phyloP scores from a whole-genome alignment of 371 early-diverging fungal species.

The Sporodiniella umbellata region DNA sequence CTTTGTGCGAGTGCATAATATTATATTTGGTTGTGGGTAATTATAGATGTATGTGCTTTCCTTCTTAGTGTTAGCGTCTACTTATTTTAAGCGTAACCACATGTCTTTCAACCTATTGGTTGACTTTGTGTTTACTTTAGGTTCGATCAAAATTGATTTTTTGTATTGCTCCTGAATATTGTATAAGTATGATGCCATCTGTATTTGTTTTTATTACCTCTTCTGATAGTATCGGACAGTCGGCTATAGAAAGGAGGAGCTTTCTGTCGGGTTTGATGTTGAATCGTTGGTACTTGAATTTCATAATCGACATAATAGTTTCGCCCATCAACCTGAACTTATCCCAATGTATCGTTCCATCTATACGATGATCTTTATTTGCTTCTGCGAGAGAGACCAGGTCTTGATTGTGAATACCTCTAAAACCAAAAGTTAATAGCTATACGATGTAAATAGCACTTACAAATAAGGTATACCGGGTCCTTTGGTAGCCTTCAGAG shows the following conservation, averaged over 20 bases:
- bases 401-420: slow-evolving; percentile 58
- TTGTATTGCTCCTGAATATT: slow-evolving; percentile 36
- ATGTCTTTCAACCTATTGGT: slow-evolving; percentile 25
- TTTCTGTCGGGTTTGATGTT: slow-evolving; percentile 31
- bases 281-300: slow-evolving; percentile 41
- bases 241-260: slow-evolving; percentile 36
- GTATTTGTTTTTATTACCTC: slow-evolving; percentile 25
- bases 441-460: slow-evolving; percentile 8
- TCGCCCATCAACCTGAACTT: slow-evolving; percentile 61
- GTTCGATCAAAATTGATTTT: slow-evolving; percentile 34
- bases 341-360: slow-evolving; percentile 60
- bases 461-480: slow-evolving; percentile 64
- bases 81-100: slow-evolving; percentile 15
- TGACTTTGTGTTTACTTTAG: slow-evolving; percentile 18
- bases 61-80: not conserved
- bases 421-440: no score
- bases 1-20: no score
- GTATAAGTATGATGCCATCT: not conserved
- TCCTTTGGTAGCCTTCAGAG: slow-evolving; percentile 47
- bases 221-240: slow-evolving; percentile 38
- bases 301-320: slow-evolving; percentile 45
- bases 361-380: slow-evolving; percentile 54
- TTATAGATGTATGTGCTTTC: no score
- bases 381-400: slow-evolving; percentile 56
- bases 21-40: no score